Evolutionary conservation across 2,329 filamentous ascomycete species (phyloP).

Genomic region (Fusarium sp.): DNA sequence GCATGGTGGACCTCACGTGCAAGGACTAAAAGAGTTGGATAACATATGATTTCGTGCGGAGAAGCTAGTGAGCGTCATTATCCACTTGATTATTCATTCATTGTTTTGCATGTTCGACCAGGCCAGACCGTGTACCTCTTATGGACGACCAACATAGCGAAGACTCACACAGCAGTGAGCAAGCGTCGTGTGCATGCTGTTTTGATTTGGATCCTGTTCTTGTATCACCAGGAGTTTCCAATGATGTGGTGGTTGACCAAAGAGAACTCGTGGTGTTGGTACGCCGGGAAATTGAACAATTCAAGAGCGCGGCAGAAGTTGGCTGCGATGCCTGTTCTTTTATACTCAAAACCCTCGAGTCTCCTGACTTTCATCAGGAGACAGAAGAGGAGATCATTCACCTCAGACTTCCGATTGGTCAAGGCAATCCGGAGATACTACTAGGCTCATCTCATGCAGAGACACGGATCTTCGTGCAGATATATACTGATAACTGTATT

Average conservation of each 20-base stretch:
- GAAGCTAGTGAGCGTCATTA: not conserved
- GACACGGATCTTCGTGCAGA: conserved; percentile 15
- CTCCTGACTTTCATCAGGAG: not conserved
- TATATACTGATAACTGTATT: conserved; percentile 29
- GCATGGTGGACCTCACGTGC: conserved; percentile 30
- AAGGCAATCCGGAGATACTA: conserved; percentile 34
- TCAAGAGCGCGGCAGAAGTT: not conserved
- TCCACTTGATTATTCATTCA: not conserved
- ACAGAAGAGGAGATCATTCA: not conserved
- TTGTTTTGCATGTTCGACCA: not conserved
- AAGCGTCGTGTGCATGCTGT: conserved; percentile 17
- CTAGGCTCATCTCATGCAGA: not conserved
- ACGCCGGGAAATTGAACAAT: conserved; percentile 3
- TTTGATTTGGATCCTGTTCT: conserved; percentile 18
- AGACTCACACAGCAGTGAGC: not conserved
- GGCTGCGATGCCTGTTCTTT: conserved; percentile 30
- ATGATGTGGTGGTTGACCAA: conserved; percentile 15
- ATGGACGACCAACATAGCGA: not conserved
- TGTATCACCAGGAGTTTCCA: not conserved
- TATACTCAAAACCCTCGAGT: conserved; percentile 17
- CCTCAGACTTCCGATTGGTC: conserved; percentile 23
- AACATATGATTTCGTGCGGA: not conserved
- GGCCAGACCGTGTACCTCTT: not conserved
- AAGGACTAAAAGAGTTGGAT: not conserved
- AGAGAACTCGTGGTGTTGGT: conserved; percentile 2